Evolutionary conservation across 1,139 yeast genomes (phyloP), one percentile per base, ranked within the genome.

Genomic region (Candida sojae): DNA sequence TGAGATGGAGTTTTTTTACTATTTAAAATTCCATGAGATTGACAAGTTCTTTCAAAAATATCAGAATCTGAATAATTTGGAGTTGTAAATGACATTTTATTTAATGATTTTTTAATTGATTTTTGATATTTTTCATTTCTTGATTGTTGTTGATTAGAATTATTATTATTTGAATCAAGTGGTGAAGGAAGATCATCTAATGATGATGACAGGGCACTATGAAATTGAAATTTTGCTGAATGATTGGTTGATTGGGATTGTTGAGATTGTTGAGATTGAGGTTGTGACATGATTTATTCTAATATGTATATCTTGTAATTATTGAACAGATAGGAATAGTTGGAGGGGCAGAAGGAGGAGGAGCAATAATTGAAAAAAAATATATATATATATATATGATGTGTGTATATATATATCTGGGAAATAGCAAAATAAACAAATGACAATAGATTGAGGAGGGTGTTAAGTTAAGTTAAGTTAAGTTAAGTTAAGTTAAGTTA

Each of bases 1-100:
- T 67, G 71, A 30, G 55, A 47, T 4, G 70, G 70, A 13, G 50
- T 55, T 44, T 52, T 58, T 3, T 51, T 51, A 39, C 52, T 53
- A 8, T 49, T 45, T 17, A 52, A 46, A 23, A 31, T 36, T n/a
- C 39, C 12, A 12, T 42, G 43, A 23, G 37, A 42, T 21, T 43
- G 21, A 28, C 54, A 48, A 9, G 54, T 47, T 48, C 57, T 36
- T 52, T 54, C 57, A 47, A 54, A 54, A 6, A 54, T 54, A 40
- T 53, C 56, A 38, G 47, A 45, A 9, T 51, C 43, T 9, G 54
- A 43, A 34, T 36, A 28, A 11, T 11, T 31, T 28, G 43, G 41
- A 12, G 55, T 50, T 6, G 51, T 43, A 11, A 53, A 44, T 26
- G 54, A 42, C 33, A 53, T 36, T 43, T 52, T 52, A 44, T 46